These are phyloP conservation scores for Candida sonorensis DNA, from an alignment of 805 yeast species.

Conservation along the genomic window DNA sequence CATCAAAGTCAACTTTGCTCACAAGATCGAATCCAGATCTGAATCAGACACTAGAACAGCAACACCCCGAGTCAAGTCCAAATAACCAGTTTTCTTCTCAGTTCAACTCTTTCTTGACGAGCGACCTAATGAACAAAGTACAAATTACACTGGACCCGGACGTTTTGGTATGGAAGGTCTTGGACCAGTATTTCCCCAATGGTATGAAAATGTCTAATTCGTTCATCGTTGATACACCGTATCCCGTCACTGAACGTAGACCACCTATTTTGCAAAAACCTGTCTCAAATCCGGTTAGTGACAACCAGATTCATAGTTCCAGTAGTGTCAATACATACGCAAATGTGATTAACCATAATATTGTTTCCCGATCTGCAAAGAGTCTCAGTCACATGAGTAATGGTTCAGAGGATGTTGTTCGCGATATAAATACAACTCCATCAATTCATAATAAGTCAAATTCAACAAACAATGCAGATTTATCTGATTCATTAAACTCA, in stretches of 20 bases:
- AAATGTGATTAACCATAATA: neutral
- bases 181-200: slow-evolving; percentile 56
- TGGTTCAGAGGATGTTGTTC: neutral
- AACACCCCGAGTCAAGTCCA: too few species aligned
- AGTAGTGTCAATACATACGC: too few species aligned
- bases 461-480: slow-evolving; percentile 9
- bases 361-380: neutral
- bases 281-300: too few species aligned
- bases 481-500: slow-evolving; percentile 5
- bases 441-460: slow-evolving; percentile 3
- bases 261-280: slow-evolving; percentile 2
- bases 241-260: slow-evolving; percentile 8
- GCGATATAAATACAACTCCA: slow-evolving; percentile 4
- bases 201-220: slow-evolving; percentile 68
- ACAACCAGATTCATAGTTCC: too few species aligned
- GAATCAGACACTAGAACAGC: too few species aligned
- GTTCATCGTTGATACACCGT: slow-evolving; percentile 46
- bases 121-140: too few species aligned
- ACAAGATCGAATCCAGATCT: slow-evolving; percentile 6
- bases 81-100: too few species aligned
- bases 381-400: neutral
- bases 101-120: too few species aligned
- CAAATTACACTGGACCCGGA: slow-evolving; percentile 47
- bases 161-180: slow-evolving; percentile 45
- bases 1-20: slow-evolving; percentile 18